These are phyloP conservation scores for Brasilioporus rufonigricans DNA, from an alignment of 768 basidiomycete genomes.

Conservation along the genomic window DNA sequence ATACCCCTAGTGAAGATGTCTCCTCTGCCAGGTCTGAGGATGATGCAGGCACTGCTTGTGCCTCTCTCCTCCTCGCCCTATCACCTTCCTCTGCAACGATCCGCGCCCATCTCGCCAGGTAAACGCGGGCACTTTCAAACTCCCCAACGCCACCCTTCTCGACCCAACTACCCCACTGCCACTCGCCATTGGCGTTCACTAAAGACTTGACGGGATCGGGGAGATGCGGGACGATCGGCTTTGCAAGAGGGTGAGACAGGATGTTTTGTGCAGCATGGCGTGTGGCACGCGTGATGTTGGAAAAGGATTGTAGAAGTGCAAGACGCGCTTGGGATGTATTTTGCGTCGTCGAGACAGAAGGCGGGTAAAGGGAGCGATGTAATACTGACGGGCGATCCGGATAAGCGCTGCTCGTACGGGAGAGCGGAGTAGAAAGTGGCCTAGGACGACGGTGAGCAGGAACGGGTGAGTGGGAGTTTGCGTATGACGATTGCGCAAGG, in stretches of 20 bases:
- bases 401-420: constrained; percentile 48
- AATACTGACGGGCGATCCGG: constrained; percentile 71
- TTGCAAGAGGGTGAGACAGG: constrained; percentile 91
- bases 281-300: constrained; percentile 90
- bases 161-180: constrained; percentile 92
- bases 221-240: constrained; percentile 93
- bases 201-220: constrained; percentile 92
- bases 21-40: constrained; percentile 53
- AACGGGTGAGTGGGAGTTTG: constrained; percentile 76
- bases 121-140: constrained; percentile 94
- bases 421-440: constrained; percentile 48
- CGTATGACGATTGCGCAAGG: constrained; percentile 72
- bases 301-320: constrained; percentile 90
- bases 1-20: constrained; percentile 77
- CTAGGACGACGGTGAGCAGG: constrained; percentile 79
- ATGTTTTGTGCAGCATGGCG: constrained; percentile 94
- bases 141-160: constrained; percentile 92
- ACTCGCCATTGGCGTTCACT: constrained; percentile 86
- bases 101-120: constrained; percentile 95
- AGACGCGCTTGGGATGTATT: constrained; percentile 68
- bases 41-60: constrained; percentile 59
- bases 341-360: constrained; percentile 50
- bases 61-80: constrained; percentile 77
- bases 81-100: constrained; percentile 99
- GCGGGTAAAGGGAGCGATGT: constrained; percentile 67